A percentile compares a stretch with the other conserved stretches of the same genome.
Evolutionary conservation across 225 moss, liverwort and hornwort genomes (phyloP).

Genomic region (Sphagnum tenellum): DNA sequence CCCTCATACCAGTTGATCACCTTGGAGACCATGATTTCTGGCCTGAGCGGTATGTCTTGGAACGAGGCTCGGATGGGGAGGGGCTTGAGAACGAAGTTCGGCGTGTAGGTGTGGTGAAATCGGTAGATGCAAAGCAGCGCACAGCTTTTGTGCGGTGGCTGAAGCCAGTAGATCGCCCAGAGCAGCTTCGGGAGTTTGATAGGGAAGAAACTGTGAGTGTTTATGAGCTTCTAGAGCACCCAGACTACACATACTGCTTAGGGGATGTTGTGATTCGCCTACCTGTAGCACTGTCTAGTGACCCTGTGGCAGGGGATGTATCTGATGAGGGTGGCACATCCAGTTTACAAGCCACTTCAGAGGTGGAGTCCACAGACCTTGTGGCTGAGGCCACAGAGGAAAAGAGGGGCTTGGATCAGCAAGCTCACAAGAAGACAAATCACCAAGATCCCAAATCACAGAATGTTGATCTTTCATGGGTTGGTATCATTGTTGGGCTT

Average conservation of each 20-base stretch:
- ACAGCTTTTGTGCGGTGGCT: conserved; percentile 87
- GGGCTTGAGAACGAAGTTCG: conserved; percentile 60
- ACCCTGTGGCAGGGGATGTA: conserved; percentile 18
- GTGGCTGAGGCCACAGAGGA: conserved; percentile 17
- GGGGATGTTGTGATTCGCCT: conserved; percentile 94
- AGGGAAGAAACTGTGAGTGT: conserved; percentile 92
- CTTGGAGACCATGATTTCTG: conserved; percentile 97
- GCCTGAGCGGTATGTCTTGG: conserved; percentile 95
- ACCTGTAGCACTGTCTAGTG: conserved; percentile 33
- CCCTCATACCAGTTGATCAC: conserved; percentile 85
- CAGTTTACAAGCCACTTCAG: conserved; percentile 37
- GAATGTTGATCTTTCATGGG: conserved; percentile 71
- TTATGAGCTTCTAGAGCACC: conserved; percentile 90
- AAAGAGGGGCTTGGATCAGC: conserved; percentile 19
- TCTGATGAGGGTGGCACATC: conserved; percentile 32
- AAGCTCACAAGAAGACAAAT: conserved; percentile 16
- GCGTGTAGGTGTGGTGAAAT: conserved; percentile 63
- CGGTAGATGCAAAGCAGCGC: conserved; percentile 82
- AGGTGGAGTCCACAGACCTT: conserved; percentile 35
- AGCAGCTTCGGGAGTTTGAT: conserved; percentile 74
- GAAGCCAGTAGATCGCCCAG: conserved; percentile 53
- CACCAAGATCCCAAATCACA: conserved; percentile 8
- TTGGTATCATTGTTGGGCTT: conserved; percentile 79
- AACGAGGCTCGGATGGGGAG: conserved; percentile 91
- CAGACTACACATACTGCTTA: conserved; percentile 85